Base-by-base conservation (phyloP, 345 rosid species). In the Kernera saxatilis region DNA sequence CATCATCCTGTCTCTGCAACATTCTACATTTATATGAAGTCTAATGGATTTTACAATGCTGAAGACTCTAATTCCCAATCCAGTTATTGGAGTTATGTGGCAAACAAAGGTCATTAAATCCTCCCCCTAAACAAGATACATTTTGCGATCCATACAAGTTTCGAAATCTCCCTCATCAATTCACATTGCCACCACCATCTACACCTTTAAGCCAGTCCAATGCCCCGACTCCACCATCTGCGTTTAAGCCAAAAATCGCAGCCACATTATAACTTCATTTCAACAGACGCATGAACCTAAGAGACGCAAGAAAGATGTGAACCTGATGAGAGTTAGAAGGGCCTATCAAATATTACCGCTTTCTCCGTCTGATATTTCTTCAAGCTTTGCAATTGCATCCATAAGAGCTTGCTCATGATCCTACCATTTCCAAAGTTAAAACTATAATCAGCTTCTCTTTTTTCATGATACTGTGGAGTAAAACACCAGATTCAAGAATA, bases 311-410 rank as follows among this genome's bases (percentile, higher is more conserved):
- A 66, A 46, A 46, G 66, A 36, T 49, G 61, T 45, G 59, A 49
- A 74, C 72, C 78, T 74, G 72, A 57, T 61, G 32, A 41, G 64
- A 67, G 54, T 51, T 51, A 19, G 15, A 41, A 25, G 35, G 40
- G 30, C 54, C 62, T 70, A 55, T 67, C 25, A 66, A 6, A 59
- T 73, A 87, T 90, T 92, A 88, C 98, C 99, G 61, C 98, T 92
- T 86, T 92, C 98, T 76, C 91, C 97, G 36, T 92, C 99, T 77
- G 98, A 90, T 49, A 93, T 91, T 73, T 86, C 97, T 81, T 90
- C 94, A 41, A 95, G 96, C 84, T 81, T 86, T 12, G 98, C 87
- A 57, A 95, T 95, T 39, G 98, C 99, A 21, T 85, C 88, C 13
- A 88, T 74, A 56, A 95, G 92, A 60, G 96, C 97, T 83, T 81